phyloP scores from a whole-genome alignment of 2,329 filamentous ascomycete genomes.

The Pseudogymnoascus sp. region DNA sequence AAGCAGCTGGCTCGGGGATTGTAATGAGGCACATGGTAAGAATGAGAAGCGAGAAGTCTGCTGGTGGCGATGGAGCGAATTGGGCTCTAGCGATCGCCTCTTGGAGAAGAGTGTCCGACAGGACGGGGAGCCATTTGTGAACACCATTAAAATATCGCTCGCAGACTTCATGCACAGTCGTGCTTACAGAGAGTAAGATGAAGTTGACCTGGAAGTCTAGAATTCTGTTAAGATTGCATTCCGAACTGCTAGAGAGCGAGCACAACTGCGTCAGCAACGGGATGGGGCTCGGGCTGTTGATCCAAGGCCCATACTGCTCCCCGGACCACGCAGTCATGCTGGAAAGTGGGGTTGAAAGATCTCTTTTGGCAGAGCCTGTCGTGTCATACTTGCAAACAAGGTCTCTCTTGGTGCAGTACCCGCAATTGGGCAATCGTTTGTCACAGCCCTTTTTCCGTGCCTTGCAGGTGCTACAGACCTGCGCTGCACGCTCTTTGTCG shows the following conservation, averaged over 20 bases:
- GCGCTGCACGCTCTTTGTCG: not conserved
- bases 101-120: constrained; percentile 20
- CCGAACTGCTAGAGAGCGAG: too few relatives aligned
- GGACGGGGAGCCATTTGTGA: constrained; percentile 21
- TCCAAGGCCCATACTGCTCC: too few relatives aligned
- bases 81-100: constrained; percentile 14
- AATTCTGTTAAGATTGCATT: too few relatives aligned
- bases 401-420: constrained; percentile 1
- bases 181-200: too few relatives aligned
- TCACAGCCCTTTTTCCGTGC: constrained; percentile 1
- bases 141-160: constrained; percentile 19
- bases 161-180: constrained; percentile 14
- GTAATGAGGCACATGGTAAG: not conserved
- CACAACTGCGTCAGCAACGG: too few relatives aligned
- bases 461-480: not conserved
- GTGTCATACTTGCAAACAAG: not conserved
- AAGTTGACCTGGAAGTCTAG: too few relatives aligned
- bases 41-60: not conserved
- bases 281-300: too few relatives aligned
- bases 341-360: too few relatives aligned
- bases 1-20: constrained; percentile 22
- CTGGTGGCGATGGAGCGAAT: constrained; percentile 10
- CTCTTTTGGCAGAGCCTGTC: too few relatives aligned
- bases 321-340: too few relatives aligned
- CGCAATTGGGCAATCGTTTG: not conserved